Percentiles rank a stretch among this genome's conserved stretches.
These are phyloP conservation scores for Trypanosoma caninum DNA, from an alignment of 208 protist genomes.

Conservation along the genomic window DNA sequence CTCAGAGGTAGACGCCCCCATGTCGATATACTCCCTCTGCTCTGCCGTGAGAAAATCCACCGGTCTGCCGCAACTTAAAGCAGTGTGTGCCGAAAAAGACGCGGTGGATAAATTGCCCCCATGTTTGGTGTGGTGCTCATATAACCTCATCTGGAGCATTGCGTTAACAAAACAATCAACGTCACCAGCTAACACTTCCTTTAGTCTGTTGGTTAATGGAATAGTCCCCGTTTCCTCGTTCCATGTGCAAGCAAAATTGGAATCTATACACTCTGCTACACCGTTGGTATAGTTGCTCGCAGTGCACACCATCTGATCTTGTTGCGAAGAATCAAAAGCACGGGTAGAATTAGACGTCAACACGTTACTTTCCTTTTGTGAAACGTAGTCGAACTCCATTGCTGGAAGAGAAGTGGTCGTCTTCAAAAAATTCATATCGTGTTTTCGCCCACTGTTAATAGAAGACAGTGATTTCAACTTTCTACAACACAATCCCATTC, in stretches of 20 bases:
- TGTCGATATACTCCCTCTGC: constrained; percentile 38
- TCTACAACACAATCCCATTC: constrained; percentile 22
- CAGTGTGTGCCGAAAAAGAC: too few relatives aligned
- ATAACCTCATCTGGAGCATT: constrained; percentile 36
- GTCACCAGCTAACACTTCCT: constrained; percentile 42
- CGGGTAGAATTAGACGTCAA: constrained; percentile 3
- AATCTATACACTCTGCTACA: not conserved
- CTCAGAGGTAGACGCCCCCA: constrained; percentile 31
- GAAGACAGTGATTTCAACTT: constrained; percentile 15
- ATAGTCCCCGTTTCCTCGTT: constrained; percentile 32
- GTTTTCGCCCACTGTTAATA: constrained; percentile 11
- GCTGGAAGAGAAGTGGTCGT: constrained; percentile 11
- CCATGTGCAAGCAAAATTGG: constrained; percentile 15
- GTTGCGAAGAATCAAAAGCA: constrained; percentile 20
- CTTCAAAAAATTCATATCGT: not conserved
- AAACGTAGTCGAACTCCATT: constrained; percentile 56
- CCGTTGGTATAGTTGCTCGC: constrained; percentile 13
- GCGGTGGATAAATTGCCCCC: constrained; percentile 41
- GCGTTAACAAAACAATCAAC: constrained; percentile 51
- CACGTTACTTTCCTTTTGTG: constrained; percentile 22
- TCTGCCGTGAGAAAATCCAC: constrained; percentile 9
- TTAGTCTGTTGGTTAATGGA: constrained; percentile 66
- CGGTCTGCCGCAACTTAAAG: too few relatives aligned
- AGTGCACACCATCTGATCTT: constrained; percentile 54
- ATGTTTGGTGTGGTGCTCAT: constrained; percentile 30